A percentile compares a stretch with the other conserved stretches of the same genome.
These are phyloP conservation scores for Fusarium sp. DNA, from an alignment of 2,329 filamentous ascomycete species.

Conservation along the genomic window DNA sequence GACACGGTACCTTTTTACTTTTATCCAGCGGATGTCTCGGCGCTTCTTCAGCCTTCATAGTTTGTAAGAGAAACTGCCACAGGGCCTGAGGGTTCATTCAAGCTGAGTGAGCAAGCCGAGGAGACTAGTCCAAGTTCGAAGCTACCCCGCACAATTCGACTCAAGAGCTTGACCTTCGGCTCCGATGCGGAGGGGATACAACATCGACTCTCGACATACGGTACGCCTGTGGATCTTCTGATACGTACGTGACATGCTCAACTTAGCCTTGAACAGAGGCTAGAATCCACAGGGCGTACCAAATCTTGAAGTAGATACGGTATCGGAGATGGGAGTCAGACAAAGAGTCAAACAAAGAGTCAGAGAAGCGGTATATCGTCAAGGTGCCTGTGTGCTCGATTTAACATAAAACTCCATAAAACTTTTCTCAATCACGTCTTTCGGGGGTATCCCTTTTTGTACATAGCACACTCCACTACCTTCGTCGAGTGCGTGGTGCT, in stretches of 20 bases:
- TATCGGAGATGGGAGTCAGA: not conserved
- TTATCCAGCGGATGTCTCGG: slow-evolving; percentile 7
- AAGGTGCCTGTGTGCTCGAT: slow-evolving; percentile 9
- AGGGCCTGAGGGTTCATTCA: slow-evolving; percentile 1
- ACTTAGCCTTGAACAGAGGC: no score
- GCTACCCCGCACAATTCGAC: slow-evolving; percentile 32
- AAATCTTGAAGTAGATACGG: not conserved
- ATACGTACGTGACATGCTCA: no score
- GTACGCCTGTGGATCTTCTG: no score
- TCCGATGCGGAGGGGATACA: slow-evolving; percentile 12
- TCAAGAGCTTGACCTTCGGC: slow-evolving; percentile 1
- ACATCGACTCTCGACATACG: no score
- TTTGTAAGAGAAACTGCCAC: slow-evolving; percentile 14
- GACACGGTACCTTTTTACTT: slow-evolving; percentile 1
- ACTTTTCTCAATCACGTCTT: not conserved
- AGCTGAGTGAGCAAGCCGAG: slow-evolving; percentile 15
- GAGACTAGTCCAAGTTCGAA: slow-evolving; percentile 23
- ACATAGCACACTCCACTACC: slow-evolving; percentile 32
- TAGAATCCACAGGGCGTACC: no score
- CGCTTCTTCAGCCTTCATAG: slow-evolving; percentile 12
- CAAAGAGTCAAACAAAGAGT: not conserved
- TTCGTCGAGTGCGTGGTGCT: slow-evolving; percentile 53
- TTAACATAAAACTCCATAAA: slow-evolving; percentile 6
- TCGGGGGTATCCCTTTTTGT: slow-evolving; percentile 27
- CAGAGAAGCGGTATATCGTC: not conserved